A percentile compares a stretch with the other conserved stretches of the same genome.
Evolutionary conservation across 2,329 filamentous ascomycete species (phyloP).

Genomic region (Zarea fungicola): DNA sequence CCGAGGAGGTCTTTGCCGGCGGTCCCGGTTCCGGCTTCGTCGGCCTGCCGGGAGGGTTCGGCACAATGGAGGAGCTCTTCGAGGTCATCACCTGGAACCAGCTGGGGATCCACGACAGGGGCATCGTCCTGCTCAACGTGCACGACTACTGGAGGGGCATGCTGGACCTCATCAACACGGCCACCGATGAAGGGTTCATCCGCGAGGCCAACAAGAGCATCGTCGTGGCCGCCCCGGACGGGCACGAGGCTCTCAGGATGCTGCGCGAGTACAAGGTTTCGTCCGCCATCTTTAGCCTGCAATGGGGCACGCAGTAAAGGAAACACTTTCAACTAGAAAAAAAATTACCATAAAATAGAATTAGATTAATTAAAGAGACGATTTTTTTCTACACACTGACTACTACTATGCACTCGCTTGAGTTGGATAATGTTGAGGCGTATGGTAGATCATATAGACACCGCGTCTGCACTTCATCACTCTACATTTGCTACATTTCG

Average conservation of each 20-base stretch:
- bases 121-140: constrained; percentile 79
- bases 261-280: constrained; percentile 72
- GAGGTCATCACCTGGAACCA: constrained; percentile 94
- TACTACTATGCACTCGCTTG: not conserved
- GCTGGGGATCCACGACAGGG: constrained; percentile 79
- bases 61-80: constrained; percentile 93
- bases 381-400: not conserved
- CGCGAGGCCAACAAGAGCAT: constrained; percentile 65
- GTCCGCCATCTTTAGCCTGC: constrained; percentile 69
- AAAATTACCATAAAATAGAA: not conserved
- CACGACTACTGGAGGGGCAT: constrained; percentile 91
- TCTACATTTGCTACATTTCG: no score
- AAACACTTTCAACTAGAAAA: not conserved
- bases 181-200: constrained; percentile 74
- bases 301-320: constrained; percentile 66
- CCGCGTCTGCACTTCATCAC: no score
- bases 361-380: not conserved
- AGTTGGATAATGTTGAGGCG: no score
- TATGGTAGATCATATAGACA: no score
- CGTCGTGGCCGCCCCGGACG: constrained; percentile 66
- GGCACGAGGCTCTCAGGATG: constrained; percentile 65
- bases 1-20: constrained; percentile 73
- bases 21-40: constrained; percentile 85
- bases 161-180: constrained; percentile 71
- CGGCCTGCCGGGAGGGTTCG: constrained; percentile 82